These are phyloP conservation scores for Phyllosticta capitalensis DNA, from an alignment of 2,329 filamentous ascomycete genomes.

Conservation along the genomic window DNA sequence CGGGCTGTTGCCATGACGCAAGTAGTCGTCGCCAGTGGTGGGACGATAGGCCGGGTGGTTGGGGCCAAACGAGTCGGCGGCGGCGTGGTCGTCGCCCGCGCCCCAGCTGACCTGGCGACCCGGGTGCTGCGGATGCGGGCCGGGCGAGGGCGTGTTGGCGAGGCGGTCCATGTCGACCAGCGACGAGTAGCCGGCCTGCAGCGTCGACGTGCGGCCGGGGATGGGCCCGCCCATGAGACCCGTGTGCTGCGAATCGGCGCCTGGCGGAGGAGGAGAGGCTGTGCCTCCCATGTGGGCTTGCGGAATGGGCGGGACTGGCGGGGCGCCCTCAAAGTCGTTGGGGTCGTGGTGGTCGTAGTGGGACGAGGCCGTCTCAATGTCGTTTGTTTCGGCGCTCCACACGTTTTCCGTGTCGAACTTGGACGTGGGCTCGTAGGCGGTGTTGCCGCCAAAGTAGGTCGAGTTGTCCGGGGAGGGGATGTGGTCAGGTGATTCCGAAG, in stretches of 20 bases:
- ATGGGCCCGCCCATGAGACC: not conserved
- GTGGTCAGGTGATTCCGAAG: constrained; percentile 14
- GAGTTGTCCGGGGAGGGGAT: constrained; percentile 16
- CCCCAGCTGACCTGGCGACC: constrained; percentile 25
- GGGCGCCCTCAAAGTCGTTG: constrained; percentile 18
- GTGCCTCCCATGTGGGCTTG: not conserved
- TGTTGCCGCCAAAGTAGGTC: constrained; percentile 14
- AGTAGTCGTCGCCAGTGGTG: not conserved
- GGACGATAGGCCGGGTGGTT: constrained; percentile 7
- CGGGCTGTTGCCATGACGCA: not conserved
- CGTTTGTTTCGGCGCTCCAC: constrained; percentile 35
- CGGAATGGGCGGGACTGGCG: constrained; percentile 6
- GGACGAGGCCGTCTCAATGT: constrained; percentile 22
- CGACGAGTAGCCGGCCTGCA: constrained; percentile 2
- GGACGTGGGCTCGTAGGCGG: constrained; percentile 1
- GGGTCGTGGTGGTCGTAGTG: constrained; percentile 33
- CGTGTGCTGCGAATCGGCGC: not conserved
- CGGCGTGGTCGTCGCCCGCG: constrained; percentile 13
- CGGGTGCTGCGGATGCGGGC: constrained; percentile 30
- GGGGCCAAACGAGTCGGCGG: not conserved
- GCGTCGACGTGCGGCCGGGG: not conserved
- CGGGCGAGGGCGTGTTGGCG: constrained; percentile 14
- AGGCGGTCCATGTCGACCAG: constrained; percentile 1
- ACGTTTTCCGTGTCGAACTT: constrained; percentile 26
- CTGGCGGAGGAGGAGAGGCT: not conserved